phyloP scores from a whole-genome alignment of 2,329 filamentous ascomycete genomes.

The Colletotrichum ledebouriae region DNA sequence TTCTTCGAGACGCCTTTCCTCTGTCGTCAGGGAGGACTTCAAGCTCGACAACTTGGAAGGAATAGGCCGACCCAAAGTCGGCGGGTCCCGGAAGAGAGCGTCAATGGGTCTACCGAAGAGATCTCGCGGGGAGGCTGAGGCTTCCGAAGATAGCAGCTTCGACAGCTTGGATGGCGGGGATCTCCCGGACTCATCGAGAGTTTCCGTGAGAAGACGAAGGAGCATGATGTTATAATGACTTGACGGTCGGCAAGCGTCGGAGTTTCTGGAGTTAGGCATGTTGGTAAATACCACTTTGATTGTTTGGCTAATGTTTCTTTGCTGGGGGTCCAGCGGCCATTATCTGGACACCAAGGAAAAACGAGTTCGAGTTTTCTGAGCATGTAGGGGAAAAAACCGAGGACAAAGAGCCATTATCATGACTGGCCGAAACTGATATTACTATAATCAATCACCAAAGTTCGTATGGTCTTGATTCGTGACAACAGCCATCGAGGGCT shows the following conservation, averaged over 20 bases:
- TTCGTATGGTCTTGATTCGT: slow-evolving; percentile 35
- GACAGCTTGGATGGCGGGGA: slow-evolving; percentile 33
- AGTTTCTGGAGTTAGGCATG: slow-evolving; percentile 41
- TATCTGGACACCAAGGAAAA: slow-evolving; percentile 31
- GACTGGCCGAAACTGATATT: slow-evolving; percentile 34
- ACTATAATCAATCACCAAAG: slow-evolving; percentile 39
- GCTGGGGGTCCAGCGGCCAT: slow-evolving; percentile 16
- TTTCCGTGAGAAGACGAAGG: slow-evolving; percentile 62
- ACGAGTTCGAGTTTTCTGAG: slow-evolving; percentile 19
- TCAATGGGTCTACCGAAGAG: slow-evolving; percentile 58
- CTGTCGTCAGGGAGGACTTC: slow-evolving; percentile 53
- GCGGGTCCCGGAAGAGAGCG: slow-evolving; percentile 54
- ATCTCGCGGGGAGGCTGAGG: slow-evolving; percentile 47
- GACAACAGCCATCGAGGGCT: slow-evolving; percentile 25
- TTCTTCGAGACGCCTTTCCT: slow-evolving; percentile 55
- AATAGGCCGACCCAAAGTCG: slow-evolving; percentile 46
- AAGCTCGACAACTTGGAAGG: slow-evolving; percentile 47
- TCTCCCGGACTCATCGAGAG: slow-evolving; percentile 44
- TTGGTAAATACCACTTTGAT: slow-evolving; percentile 36
- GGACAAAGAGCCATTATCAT: slow-evolving; percentile 8
- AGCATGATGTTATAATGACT: slow-evolving; percentile 70
- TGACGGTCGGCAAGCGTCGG: slow-evolving; percentile 32
- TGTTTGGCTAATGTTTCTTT: slow-evolving; percentile 32
- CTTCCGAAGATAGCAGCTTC: slow-evolving; percentile 50
- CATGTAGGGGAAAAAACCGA: slow-evolving; percentile 13